Evolutionary conservation across 306 rosid genomes (phyloP), one percentile per base, ranked within the genome.

Genomic region (Echinosophora koreensis): DNA sequence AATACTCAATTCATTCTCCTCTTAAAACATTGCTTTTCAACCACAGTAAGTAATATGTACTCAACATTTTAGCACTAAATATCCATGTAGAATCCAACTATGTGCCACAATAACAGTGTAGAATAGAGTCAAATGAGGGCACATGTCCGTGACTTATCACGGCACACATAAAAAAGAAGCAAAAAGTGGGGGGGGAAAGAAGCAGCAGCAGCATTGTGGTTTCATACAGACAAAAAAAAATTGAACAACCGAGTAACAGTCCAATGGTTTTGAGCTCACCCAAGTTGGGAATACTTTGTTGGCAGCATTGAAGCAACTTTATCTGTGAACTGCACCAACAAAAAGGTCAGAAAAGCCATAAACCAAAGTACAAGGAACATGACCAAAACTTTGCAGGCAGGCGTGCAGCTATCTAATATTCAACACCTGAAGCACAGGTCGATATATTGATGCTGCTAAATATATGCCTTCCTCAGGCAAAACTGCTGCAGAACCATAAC

Each of bases 381-480:
- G 77, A 46, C 57, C 54, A 28, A 61, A 81, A 50, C 62, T 18
- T 73, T 54, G n/a, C 28, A 74, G 14, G 35, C 71, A 49, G 80
- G 5, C 71, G 30, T 51, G 22, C 57, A 57, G 66, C 38, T 74
- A 68, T 69, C 30, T 50, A 52, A 79, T 81, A 71, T 51, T 41
- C 66, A 80, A 55, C 49, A 95, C 99, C 99, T 95, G 97, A 84
- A 88, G 89, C 85, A 96, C 98, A 39, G 99, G 99, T 70, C 99
- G 94, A 81, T 89, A 96, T 74, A 91, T 3, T 16, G 99, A 91
- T 79, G 99, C 98, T 38, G 99, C 98, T 73, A 96, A 84, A 87
- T 96, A 96, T 73, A 96, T 92, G 81, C 99, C 99, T 84, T 91
- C 98, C 84, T 96, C 99, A 46, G 99, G 99, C 82, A 96, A 85